Evolutionary conservation across 78 protist genomes (phyloP).

Genomic region (Carpediemonas membranifera): DNA sequence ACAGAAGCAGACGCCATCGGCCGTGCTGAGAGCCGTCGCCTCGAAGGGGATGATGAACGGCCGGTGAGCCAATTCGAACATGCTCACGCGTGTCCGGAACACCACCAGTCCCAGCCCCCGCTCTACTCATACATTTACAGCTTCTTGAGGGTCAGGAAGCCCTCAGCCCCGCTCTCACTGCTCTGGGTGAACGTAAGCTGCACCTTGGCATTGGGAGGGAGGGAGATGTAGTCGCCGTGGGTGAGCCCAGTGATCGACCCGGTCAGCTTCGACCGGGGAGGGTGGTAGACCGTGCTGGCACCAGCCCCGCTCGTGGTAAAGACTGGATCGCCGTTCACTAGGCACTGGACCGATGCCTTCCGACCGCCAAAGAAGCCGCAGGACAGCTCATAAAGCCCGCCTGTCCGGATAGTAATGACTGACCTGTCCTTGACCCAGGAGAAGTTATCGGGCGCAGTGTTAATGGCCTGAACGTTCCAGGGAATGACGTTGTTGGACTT

Average conservation of each 20-base stretch:
- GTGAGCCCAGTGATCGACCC: constrained; percentile 41
- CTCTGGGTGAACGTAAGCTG: not conserved
- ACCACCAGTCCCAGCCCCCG: too few species aligned
- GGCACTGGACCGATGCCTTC: constrained; percentile 38
- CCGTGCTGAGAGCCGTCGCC: too few species aligned
- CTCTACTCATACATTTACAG: too few species aligned
- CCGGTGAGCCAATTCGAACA: too few species aligned
- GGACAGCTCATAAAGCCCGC: constrained; percentile 37
- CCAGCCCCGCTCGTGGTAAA: too few species aligned
- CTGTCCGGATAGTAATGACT: not conserved
- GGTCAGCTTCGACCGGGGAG: constrained; percentile 1
- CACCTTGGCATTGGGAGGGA: constrained; percentile 29
- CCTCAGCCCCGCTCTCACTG: constrained; percentile 31
- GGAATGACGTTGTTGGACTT: not conserved
- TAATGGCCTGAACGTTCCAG: constrained; percentile 30
- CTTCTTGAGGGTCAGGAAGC: constrained; percentile 38
- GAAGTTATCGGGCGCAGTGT: constrained; percentile 25
- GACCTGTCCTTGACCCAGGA: constrained; percentile 12
- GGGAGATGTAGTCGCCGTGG: constrained; percentile 29
- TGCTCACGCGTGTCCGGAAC: too few species aligned
- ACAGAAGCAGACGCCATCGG: too few species aligned
- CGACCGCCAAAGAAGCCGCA: constrained; percentile 29
- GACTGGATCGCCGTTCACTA: constrained; percentile 45
- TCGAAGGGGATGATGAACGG: too few species aligned
- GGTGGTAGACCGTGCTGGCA: constrained; percentile 3